Conservation (phyloP, 228 moss, liverwort and hornwort species). For the Sphagnum magellanicum region DNA sequence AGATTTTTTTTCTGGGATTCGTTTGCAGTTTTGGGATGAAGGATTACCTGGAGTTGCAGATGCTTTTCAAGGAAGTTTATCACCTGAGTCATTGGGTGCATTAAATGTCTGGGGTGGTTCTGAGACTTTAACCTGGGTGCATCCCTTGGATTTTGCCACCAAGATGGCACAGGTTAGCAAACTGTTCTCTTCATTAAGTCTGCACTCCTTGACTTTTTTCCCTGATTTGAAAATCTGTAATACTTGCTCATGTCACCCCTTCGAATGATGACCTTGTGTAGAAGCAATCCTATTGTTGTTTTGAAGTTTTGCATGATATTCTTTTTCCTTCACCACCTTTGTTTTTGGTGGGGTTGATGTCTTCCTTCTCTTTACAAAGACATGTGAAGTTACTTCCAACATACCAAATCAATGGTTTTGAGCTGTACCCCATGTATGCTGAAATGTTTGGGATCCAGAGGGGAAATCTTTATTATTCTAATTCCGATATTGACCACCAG, state of each 20-base stretch:
- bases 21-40: slow-evolving; percentile 74
- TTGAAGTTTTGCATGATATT: too few relatives aligned
- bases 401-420: not conserved
- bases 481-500: slow-evolving; percentile 15
- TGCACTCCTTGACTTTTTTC: not conserved
- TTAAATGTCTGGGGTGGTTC: slow-evolving; percentile 88
- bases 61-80: slow-evolving; percentile 39
- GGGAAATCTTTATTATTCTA: too few relatives aligned
- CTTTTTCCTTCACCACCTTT: too few relatives aligned
- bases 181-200: not conserved
- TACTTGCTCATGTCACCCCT: too few relatives aligned
- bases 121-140: slow-evolving; percentile 75
- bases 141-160: slow-evolving; percentile 88
- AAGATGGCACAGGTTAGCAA: slow-evolving; percentile 82
- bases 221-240: too few relatives aligned
- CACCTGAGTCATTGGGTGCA: slow-evolving; percentile 77
- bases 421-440: slow-evolving; percentile 17
- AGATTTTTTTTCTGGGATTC: slow-evolving; percentile 5
- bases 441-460: slow-evolving; percentile 17
- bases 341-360: too few relatives aligned
- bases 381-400: too few relatives aligned
- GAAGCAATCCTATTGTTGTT: not conserved
- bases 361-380: too few relatives aligned
- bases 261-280: not conserved
- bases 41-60: slow-evolving; percentile 37